phyloP scores from a whole-genome alignment of 1,139 yeast species.

The Yarrowia galli region DNA sequence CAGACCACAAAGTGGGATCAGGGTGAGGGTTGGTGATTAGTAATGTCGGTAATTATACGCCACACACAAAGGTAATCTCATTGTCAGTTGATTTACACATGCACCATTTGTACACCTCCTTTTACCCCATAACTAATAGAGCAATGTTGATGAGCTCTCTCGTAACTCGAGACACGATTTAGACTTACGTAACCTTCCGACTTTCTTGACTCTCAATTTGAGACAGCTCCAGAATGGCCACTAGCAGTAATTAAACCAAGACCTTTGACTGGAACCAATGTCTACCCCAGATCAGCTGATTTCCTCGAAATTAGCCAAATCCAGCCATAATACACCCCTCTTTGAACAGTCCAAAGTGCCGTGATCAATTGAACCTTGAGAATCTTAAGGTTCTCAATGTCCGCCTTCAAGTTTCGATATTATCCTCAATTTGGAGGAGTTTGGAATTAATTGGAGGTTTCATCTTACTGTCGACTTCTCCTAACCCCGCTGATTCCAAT shows the following conservation, averaged over 20 bases:
- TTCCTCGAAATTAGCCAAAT: background rate
- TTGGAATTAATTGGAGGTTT: background rate
- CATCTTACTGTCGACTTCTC: background rate
- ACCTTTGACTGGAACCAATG: too few relatives aligned
- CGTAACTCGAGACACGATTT: background rate
- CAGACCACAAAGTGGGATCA: too few relatives aligned
- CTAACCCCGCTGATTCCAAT: background rate
- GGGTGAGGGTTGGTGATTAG: background rate
- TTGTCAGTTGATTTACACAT: background rate
- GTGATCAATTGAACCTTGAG: background rate
- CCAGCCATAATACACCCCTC: constrained; percentile 1
- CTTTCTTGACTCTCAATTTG: background rate
- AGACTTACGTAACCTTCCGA: background rate
- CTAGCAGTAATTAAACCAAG: background rate
- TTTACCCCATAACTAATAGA: too few relatives aligned
- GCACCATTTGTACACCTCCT: background rate
- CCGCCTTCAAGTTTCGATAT: constrained; percentile 1
- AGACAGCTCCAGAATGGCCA: background rate
- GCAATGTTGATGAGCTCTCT: background rate
- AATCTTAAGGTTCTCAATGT: background rate
- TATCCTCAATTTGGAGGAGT: background rate
- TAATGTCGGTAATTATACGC: background rate
- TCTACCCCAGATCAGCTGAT: background rate
- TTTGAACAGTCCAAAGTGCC: constrained; percentile 6
- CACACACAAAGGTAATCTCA: background rate